A percentile compares a stretch with the other conserved stretches of the same genome.
Evolutionary conservation across 805 yeast genomes (phyloP).

Genomic region (Ascoidea tarda): DNA sequence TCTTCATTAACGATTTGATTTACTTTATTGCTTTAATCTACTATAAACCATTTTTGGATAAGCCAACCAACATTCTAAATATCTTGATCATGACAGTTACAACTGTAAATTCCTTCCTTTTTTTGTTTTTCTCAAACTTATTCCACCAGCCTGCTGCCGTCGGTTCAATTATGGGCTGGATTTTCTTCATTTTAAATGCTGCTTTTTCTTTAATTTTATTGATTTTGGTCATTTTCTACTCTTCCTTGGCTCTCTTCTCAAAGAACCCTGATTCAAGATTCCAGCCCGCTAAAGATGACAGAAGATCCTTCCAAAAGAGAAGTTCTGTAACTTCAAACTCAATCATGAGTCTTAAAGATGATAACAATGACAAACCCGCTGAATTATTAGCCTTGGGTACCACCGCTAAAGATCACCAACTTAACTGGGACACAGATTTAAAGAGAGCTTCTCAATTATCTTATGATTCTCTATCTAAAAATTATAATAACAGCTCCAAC

Average conservation of each 20-base stretch:
- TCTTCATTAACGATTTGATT: constrained; percentile 63
- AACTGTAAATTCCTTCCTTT: constrained; percentile 69
- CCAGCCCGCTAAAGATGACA: constrained; percentile 82
- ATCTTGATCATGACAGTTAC: constrained; percentile 61
- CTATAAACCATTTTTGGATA: constrained; percentile 66
- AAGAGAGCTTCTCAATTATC: constrained; percentile 19
- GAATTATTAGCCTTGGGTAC: too few relatives aligned
- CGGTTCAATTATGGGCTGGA: constrained; percentile 80
- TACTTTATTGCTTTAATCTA: constrained; percentile 52
- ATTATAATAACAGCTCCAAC: too few relatives aligned
- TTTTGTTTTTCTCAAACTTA: constrained; percentile 72
- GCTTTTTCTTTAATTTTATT: constrained; percentile 70
- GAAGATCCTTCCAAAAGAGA: constrained; percentile 68
- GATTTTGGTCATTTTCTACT: constrained; percentile 53
- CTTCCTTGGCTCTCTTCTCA: constrained; percentile 47
- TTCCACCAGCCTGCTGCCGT: constrained; percentile 73
- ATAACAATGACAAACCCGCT: constrained; percentile 14
- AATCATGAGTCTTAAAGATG: constrained; percentile 11
- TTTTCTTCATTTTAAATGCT: constrained; percentile 80
- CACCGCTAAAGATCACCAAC: constrained; percentile 7
- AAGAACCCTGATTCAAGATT: constrained; percentile 84
- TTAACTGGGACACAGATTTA: constrained; percentile 19
- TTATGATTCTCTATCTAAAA: too few relatives aligned
- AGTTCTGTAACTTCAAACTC: constrained; percentile 8
- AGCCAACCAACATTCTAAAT: constrained; percentile 65